Evolutionary conservation across 2,329 filamentous ascomycete species (phyloP), one percentile per base, ranked within the genome.

Genomic region (Chaetomiaceae sp.): DNA sequence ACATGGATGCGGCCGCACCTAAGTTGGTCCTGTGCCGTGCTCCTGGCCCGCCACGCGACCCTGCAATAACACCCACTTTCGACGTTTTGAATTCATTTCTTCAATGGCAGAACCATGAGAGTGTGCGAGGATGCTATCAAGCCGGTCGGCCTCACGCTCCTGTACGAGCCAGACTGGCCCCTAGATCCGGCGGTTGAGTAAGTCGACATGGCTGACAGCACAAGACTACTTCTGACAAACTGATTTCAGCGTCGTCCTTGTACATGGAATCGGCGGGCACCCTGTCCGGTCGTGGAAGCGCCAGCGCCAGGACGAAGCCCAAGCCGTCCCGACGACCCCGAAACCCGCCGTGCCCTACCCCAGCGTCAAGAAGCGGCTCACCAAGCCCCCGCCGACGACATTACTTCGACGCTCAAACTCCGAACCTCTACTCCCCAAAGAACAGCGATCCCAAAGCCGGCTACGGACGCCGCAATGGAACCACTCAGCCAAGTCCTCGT

Each of bases 261-360:
- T 65, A 20, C 57, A 61, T 10, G 62, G 62, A 19, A 48, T 62
- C 11, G 62, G 62, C 0, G 60, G 60, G 14, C 62, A 65, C 33
- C 61, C 62, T 0, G 56, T 64, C 2, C 55, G 52, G 19, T 61
- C 62, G 17, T 64, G 61, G 61, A 60, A 54, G 29, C 48, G 18
- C 38, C 42, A 19, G 5, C 27, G 38, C 36, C 45, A 38, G n/a
- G 22, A 32, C 8, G 51, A 43, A 3, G 46, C 46, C 9, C 49
- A 45, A 18, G 47, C 38, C n/a, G 44, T n/a, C n/a, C n/a, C n/a
- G n/a, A n/a, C 55, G 19, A 47, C 49, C 6, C 51, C 45, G 22
- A 38, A n/a, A n/a, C n/a, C 38, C 15, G 42, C 51, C n/a, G 24
- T 41, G 19, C 44, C 48, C n/a, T 6, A 43, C 19, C 15, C 47